These are phyloP conservation scores for Epichloe hybrida DNA, from an alignment of 2,329 filamentous ascomycete genomes.

Conservation along the genomic window DNA sequence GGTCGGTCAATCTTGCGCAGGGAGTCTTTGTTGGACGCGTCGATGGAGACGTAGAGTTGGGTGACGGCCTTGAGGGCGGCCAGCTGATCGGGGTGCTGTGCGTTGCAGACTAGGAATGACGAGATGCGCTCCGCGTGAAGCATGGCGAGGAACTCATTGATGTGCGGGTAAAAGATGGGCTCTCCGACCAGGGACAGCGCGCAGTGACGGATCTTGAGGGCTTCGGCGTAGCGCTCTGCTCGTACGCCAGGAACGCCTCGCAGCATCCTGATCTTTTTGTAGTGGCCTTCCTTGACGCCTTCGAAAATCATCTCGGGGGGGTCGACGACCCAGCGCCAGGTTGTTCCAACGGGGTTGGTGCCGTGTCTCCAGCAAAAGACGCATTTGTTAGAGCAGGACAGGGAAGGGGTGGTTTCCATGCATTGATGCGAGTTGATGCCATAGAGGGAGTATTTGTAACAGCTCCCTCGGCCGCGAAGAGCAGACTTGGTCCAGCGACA, in stretches of 20 bases:
- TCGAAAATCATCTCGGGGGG: conserved; percentile 80
- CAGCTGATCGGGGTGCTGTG: conserved; percentile 87
- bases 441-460: conserved; percentile 97
- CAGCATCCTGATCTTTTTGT: conserved; percentile 96
- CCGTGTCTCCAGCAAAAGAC: conserved; percentile 98
- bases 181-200: conserved; percentile 87
- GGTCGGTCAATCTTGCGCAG: conserved; percentile 82
- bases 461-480: conserved; percentile 80
- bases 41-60: conserved; percentile 92
- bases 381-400: conserved; percentile 96
- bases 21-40: conserved; percentile 82
- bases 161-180: conserved; percentile 97
- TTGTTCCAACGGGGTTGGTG: conserved; percentile 92
- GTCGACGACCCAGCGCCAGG: conserved; percentile 93
- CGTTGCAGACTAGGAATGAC: conserved; percentile 92
- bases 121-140: conserved; percentile 79
- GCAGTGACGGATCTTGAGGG: conserved; percentile 86
- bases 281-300: conserved; percentile 82
- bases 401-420: conserved; percentile 89
- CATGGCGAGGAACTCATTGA: conserved; percentile 80
- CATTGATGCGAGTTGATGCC: conserved; percentile 93
- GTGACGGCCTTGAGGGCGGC: conserved; percentile 73
- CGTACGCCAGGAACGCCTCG: conserved; percentile 85
- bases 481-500: conserved; percentile 98
- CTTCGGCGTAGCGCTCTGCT: conserved; percentile 82